Conservation (phyloP, 1,284 basidiomycete genomes). For the Exobasidium cylindrosporum region DNA sequence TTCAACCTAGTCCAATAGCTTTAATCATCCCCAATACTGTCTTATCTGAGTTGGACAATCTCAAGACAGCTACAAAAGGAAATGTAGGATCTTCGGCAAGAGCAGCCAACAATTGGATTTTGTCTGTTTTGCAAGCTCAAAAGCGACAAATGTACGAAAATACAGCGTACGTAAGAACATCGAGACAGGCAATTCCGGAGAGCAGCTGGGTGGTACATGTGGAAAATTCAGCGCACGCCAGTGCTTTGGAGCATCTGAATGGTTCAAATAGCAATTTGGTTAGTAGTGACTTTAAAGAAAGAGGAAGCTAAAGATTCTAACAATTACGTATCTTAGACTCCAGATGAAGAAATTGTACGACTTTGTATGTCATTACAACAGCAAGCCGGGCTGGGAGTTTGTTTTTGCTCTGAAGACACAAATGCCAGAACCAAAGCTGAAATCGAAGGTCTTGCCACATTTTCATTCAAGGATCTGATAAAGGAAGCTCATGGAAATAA, state of each 20-base stretch:
- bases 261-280: neutral
- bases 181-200: neutral
- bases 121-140: neutral
- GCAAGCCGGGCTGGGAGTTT: neutral
- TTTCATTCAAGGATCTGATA: neutral
- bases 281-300: neutral
- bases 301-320: neutral
- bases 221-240: neutral
- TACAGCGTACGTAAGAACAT: neutral
- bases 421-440: neutral
- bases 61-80: neutral
- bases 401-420: conserved; percentile 1
- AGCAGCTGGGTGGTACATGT: neutral
- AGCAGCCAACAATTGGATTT: conserved; percentile 1
- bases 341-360: conserved; percentile 3
- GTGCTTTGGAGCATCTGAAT: neutral
- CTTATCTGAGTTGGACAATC: conserved; percentile 2
- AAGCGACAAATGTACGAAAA: neutral
- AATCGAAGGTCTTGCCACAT: neutral
- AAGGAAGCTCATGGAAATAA: neutral
- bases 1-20: neutral
- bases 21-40: neutral
- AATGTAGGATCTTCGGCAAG: neutral
- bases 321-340: neutral
- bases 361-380: neutral